Percentiles rank a stretch among this genome's conserved stretches.
phyloP scores from a whole-genome alignment of 768 basidiomycete species.

The Russula sp. region DNA sequence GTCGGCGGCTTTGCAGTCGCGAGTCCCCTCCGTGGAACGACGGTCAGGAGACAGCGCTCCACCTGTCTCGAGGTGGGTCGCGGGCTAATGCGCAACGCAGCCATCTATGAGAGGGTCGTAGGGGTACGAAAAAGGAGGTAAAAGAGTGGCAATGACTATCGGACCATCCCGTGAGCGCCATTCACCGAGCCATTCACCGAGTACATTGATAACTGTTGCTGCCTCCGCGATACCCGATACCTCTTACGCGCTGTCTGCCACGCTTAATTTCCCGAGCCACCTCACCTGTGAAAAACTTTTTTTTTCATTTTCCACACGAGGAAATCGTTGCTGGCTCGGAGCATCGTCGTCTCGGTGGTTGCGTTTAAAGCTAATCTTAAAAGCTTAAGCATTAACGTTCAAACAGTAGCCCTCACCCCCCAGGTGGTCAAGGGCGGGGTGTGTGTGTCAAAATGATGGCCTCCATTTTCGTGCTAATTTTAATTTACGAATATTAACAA shows the following conservation, averaged over 20 bases:
- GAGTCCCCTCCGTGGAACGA: constrained; percentile 41
- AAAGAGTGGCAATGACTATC: constrained; percentile 4
- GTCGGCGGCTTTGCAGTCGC: constrained; percentile 59
- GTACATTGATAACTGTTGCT: constrained; percentile 32
- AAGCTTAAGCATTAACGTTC: background rate
- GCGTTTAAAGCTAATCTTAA: background rate
- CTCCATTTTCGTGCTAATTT: background rate
- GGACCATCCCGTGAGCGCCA: constrained; percentile 23
- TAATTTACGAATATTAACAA: background rate
- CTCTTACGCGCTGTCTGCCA: background rate
- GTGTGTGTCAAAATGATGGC: background rate
- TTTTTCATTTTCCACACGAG: constrained; percentile 1
- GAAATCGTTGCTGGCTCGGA: constrained; percentile 26
- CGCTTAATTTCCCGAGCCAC: constrained; percentile 31
- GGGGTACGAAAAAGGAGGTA: constrained; percentile 12
- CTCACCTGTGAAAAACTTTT: constrained; percentile 8
- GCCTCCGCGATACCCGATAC: background rate
- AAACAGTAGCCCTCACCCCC: background rate
- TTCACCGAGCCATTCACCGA: constrained; percentile 61
- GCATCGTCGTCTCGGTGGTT: constrained; percentile 5
- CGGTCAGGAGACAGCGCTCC: constrained; percentile 29
- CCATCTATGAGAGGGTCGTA: constrained; percentile 14
- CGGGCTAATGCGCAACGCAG: constrained; percentile 20
- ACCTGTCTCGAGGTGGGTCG: constrained; percentile 31
- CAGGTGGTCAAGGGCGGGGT: background rate